phyloP scores from a whole-genome alignment of 139 green algal species.

The Chlorella sp. region DNA sequence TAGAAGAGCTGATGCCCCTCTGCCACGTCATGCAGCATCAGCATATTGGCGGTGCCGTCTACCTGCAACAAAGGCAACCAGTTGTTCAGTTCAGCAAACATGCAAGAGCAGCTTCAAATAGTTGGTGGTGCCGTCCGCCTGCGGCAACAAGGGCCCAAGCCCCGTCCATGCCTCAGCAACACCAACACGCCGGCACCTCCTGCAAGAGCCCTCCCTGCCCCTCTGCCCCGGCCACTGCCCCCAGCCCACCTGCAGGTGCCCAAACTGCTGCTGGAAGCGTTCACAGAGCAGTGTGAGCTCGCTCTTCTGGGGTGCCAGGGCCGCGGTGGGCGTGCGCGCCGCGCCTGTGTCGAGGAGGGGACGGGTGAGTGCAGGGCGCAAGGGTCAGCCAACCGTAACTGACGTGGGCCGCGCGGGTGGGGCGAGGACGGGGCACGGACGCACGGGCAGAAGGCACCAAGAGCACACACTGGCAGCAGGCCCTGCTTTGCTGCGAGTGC shows the following conservation, averaged over 20 bases:
- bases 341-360: neutral
- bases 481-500: neutral
- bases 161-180: neutral
- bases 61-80: no score
- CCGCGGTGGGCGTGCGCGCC: slow-evolving; percentile 15
- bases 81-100: no score
- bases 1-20: no score
- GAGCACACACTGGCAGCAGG: neutral
- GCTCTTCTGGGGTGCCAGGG: slow-evolving; percentile 37
- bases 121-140: no score
- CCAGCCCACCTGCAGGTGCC: slow-evolving; percentile 24
- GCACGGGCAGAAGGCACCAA: neutral
- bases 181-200: neutral
- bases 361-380: neutral
- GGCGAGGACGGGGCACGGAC: neutral
- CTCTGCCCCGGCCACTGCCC: neutral
- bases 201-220: neutral
- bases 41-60: slow-evolving; percentile 22
- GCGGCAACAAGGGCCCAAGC: neutral
- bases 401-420: no score
- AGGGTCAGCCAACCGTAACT: no score
- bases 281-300: slow-evolving; percentile 65
- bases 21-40: slow-evolving; percentile 64
- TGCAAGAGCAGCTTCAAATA: no score
- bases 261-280: slow-evolving; percentile 57